Evolutionary conservation across 805 yeast species (phyloP).

Genomic region (Saturnispora halmiae): DNA sequence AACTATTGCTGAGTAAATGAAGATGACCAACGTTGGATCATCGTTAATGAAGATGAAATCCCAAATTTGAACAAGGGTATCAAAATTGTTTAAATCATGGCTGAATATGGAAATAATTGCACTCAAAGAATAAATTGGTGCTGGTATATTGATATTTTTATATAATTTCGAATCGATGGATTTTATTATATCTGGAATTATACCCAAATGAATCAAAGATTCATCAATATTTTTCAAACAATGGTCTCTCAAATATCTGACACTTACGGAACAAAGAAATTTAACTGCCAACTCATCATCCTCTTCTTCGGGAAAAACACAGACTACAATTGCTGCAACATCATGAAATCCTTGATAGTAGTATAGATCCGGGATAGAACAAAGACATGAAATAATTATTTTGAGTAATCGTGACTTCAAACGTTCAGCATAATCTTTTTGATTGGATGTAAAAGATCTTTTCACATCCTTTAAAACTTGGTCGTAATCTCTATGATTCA

Average conservation of each 20-base stretch:
- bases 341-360: constrained; percentile 96
- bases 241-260: constrained; percentile 68
- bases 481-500: constrained; percentile 56
- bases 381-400: constrained; percentile 45
- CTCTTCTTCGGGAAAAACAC: constrained; percentile 33
- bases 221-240: constrained; percentile 66
- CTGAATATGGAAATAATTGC: constrained; percentile 69
- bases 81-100: constrained; percentile 51
- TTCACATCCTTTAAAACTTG: constrained; percentile 75
- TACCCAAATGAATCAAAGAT: constrained; percentile 52
- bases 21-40: constrained; percentile 45
- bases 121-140: constrained; percentile 65
- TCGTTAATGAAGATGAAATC: constrained; percentile 54
- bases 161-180: constrained; percentile 38
- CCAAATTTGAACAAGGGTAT: constrained; percentile 51
- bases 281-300: constrained; percentile 30
- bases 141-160: constrained; percentile 32
- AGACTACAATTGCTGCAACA: constrained; percentile 56
- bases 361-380: constrained; percentile 50
- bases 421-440: constrained; percentile 16
- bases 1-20: constrained; percentile 53
- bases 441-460: constrained; percentile 50
- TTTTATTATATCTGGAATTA: constrained; percentile 56
- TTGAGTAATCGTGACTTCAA: constrained; percentile 35
- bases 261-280: constrained; percentile 47